phyloP scores from a whole-genome alignment of 2,329 filamentous ascomycete genomes.

The Cladophialophora yegresii region DNA sequence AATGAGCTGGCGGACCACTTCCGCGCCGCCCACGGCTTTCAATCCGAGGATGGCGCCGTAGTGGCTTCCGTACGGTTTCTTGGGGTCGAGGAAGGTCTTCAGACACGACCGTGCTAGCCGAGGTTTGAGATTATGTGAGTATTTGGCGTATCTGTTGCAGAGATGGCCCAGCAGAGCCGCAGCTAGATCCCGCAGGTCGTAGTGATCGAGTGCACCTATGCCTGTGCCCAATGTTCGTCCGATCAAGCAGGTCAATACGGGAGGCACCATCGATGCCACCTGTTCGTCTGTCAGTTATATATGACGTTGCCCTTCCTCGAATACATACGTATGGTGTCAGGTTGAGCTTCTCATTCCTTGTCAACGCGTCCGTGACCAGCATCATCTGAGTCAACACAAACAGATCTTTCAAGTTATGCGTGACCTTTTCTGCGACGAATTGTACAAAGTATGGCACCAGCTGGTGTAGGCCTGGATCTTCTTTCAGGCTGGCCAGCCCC shows the following conservation, averaged over 20 bases:
- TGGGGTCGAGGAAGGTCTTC: slow-evolving; percentile 86
- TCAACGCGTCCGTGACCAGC: slow-evolving; percentile 80
- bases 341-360: slow-evolving; percentile 80
- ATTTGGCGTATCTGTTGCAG: slow-evolving; percentile 75
- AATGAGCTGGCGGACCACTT: slow-evolving; percentile 65
- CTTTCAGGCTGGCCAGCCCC: slow-evolving; percentile 78
- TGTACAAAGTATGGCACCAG: slow-evolving; percentile 95
- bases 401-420: slow-evolving; percentile 85
- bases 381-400: slow-evolving; percentile 91
- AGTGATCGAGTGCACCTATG: slow-evolving; percentile 61
- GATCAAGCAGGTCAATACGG: slow-evolving; percentile 88
- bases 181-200: slow-evolving; percentile 79
- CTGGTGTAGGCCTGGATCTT: slow-evolving; percentile 92
- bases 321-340: slow-evolving; percentile 63
- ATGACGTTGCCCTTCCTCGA: background rate
- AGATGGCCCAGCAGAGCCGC: slow-evolving; percentile 79
- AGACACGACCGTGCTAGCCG: slow-evolving; percentile 91
- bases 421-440: slow-evolving; percentile 94
- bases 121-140: slow-evolving; percentile 78
- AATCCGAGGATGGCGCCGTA: slow-evolving; percentile 87
- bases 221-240: slow-evolving; percentile 72
- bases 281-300: slow-evolving; percentile 34
- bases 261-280: slow-evolving; percentile 71
- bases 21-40: slow-evolving; percentile 70
- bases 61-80: slow-evolving; percentile 77